Percentiles rank a stretch among this genome's conserved stretches.
These are phyloP conservation scores for Syzygium oleosum DNA, from an alignment of 345 rosid species.

Conservation along the genomic window DNA sequence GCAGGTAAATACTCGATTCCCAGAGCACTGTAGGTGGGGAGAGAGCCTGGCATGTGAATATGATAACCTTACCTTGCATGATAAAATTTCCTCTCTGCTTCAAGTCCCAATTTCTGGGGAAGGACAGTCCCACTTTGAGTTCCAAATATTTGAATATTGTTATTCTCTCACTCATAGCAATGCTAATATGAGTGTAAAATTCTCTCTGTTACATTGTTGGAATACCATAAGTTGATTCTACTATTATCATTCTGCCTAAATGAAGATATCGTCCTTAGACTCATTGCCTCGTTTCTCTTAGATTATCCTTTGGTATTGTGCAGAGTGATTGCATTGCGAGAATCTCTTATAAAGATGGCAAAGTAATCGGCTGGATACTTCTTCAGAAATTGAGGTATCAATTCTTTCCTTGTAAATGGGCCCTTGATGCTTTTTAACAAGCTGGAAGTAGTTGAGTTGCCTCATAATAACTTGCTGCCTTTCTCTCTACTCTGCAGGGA, in stretches of 20 bases:
- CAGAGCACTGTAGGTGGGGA: neutral
- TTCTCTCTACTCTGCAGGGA: conserved; percentile 25
- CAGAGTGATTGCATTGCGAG: conserved; percentile 94
- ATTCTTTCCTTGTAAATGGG: neutral
- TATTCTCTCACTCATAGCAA: neutral
- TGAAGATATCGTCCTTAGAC: neutral
- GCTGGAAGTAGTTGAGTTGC: neutral
- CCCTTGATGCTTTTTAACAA: neutral
- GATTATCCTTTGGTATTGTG: neutral
- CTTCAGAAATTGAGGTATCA: conserved; percentile 65
- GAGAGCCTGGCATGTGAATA: neutral
- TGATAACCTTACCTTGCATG: neutral
- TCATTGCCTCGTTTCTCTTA: neutral
- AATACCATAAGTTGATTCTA: neutral
- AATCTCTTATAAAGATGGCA: conserved; percentile 63
- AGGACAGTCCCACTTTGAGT: neutral
- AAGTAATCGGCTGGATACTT: conserved; percentile 73
- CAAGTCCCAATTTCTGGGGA: neutral
- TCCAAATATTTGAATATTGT: neutral
- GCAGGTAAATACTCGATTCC: conserved; percentile 38
- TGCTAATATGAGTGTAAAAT: neutral
- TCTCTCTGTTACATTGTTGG: neutral
- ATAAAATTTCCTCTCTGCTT: neutral
- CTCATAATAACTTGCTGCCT: neutral
- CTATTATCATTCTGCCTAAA: neutral